These are phyloP conservation scores for Heterobasidion occidentale DNA, from an alignment of 1,284 basidiomycete species.

Conservation along the genomic window DNA sequence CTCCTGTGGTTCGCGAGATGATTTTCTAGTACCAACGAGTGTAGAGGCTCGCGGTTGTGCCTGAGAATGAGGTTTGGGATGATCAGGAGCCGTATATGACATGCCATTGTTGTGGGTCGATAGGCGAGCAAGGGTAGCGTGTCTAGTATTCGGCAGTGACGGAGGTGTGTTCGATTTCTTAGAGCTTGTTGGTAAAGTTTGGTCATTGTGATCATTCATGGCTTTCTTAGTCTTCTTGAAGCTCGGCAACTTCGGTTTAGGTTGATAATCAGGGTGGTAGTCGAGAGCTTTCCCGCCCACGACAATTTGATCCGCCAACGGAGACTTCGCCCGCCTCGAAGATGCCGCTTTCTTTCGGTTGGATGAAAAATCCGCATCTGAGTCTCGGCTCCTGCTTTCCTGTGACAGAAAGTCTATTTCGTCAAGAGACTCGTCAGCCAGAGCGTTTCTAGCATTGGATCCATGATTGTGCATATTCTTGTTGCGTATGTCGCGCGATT, in stretches of 20 bases:
- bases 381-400: neutral
- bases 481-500: neutral
- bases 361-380: neutral
- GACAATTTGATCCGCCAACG: neutral
- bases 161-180: too few species aligned
- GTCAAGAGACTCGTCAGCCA: neutral
- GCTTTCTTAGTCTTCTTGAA: constrained; percentile 3
- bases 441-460: neutral
- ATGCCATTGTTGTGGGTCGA: neutral
- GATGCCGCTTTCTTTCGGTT: neutral
- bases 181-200: too few species aligned
- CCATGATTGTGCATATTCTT: neutral
- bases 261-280: neutral
- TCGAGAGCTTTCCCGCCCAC: neutral
- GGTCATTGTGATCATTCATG: neutral
- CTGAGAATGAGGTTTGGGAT: neutral
- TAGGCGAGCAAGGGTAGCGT: neutral
- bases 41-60: neutral
- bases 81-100: neutral
- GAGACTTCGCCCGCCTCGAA: neutral
- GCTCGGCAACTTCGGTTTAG: neutral
- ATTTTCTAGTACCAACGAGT: neutral
- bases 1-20: neutral
- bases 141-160: neutral
- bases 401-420: constrained; percentile 3